Base-by-base conservation (phyloP, 2,329 filamentous ascomycete genomes). In the Fusarium abutilonis region DNA sequence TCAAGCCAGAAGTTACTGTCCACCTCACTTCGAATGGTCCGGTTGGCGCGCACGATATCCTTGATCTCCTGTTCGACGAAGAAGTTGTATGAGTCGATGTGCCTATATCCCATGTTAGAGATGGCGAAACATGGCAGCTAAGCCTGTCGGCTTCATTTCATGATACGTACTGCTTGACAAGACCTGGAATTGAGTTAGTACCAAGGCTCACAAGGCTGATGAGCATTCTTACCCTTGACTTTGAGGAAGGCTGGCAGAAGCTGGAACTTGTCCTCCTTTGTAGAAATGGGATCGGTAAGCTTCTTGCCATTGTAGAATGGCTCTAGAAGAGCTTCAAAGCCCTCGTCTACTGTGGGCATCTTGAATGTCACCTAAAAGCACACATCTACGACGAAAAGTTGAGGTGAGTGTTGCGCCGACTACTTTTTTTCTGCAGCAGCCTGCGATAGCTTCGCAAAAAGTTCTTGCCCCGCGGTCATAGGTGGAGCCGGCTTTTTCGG, bases 1-100 rank as follows among this genome's bases (percentile, higher is more conserved):
- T 95, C 92, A 68, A 98, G 88, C 82, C 91, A 96, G 75, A 98
- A 98, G 66, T 90, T 90, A 64, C 90, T 91, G 72, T 98, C 93
- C 41, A 95, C 91, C 80, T 98, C 94, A 76, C 93, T 97, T 67
- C 90, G 87, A 63, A 99, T 91, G 36, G 88, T 89, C 44, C 90
- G 88, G 75, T 97, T 98, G 47, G 94, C 91, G 74, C 92, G 89
- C 66, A 99, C 90, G 69, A 99, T 99, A 71, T 97, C 93, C 79
- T 97, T 97, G 75, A 99, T 88, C 74, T 98, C 93, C 53, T 96
- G 90, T 69, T 99, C 92, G 67, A 97, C 90, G 70, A 99, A 98
- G 79, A 95, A 97, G 79, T 99, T 97, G 83, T 96, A 99, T 21
- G 95, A 98, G 80, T 99, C 96, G 73, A 97, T 94, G 76, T 97